Evolutionary conservation across 495 filamentous ascomycete species (phyloP), one percentile per base, ranked within the genome.

Genomic region (Podospora didyma): DNA sequence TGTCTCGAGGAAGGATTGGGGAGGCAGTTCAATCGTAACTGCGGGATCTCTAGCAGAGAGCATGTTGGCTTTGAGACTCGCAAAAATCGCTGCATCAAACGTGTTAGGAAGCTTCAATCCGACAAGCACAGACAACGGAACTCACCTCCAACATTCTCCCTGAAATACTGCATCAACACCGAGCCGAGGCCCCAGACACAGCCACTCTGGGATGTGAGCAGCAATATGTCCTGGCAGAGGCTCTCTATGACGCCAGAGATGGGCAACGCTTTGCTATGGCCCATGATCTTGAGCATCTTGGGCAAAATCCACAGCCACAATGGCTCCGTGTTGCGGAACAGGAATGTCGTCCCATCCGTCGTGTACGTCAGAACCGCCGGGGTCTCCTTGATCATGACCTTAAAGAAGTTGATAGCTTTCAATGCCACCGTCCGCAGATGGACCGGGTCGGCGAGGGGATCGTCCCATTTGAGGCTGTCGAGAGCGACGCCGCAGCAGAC

Each of bases 401-500:
- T 78, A 34, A 97, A 81, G 22, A 78, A 75, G 39, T 72, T 69
- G n/a, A 78, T 65, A 7, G 91, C 89, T 55, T 86, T 78, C 44
- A 92, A 72, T 54, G 89, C 91, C 63, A 91, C 84, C 11, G 74
- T 66, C 31, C 86, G 70, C 37, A 88, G 66, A 28, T 78, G 62
- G 6, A 72, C 72, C 6, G 60, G 69, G 49, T 81, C 69, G 26
- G 75, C 74, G 62, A 89, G 88, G 19, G 85, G 81, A 57, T 88
- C 81, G 60, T 87, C 78, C 57, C 77, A 74, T 20, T 66, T 70
- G 4, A 86, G 76, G 35, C 76, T 75, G 53, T 89, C 89, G 2
- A 98, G 71, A 20, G 92, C 88, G 45, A 90, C 89, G 62, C 89
- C 84, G 49, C 89, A 79, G 60, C 95, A 86, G 57, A 96, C 87